phyloP scores from a whole-genome alignment of 208 protist genomes.

The Trichomonas vaginalis region DNA sequence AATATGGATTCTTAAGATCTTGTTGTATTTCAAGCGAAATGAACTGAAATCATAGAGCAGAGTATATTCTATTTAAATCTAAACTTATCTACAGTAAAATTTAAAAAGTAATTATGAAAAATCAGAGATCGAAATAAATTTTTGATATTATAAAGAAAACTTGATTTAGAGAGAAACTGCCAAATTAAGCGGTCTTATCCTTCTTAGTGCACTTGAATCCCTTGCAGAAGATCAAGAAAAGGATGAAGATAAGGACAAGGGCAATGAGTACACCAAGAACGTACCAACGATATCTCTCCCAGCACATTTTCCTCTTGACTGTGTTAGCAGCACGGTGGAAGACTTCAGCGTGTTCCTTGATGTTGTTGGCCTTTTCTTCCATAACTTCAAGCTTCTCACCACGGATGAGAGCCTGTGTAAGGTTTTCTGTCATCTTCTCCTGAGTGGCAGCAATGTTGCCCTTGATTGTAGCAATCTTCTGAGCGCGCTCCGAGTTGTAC shows the following conservation, averaged over 20 bases:
- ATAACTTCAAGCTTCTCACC: neutral
- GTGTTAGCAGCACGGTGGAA: conserved; percentile 7
- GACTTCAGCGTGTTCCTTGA: neutral
- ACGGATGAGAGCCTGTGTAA: neutral
- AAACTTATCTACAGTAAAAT: no score
- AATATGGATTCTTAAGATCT: no score
- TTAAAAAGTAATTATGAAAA: no score
- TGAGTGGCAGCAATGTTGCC: neutral
- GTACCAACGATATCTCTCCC: neutral
- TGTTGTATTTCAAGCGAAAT: no score
- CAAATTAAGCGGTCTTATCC: no score
- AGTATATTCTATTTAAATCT: no score
- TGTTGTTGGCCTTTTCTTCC: conserved; percentile 7
- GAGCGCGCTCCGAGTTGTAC: neutral
- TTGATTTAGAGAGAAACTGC: no score
- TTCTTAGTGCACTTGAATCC: neutral
- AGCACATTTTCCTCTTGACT: neutral
- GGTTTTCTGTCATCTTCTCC: conserved; percentile 15
- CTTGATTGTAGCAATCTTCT: neutral
- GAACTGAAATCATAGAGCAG: no score
- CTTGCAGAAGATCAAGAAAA: neutral
- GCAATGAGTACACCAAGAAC: neutral
- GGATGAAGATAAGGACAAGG: neutral
- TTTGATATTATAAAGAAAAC: no score
- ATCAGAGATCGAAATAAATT: no score